Evolutionary conservation across 2,329 filamentous ascomycete species (phyloP), one percentile per base, ranked within the genome.

Genomic region (Fusarium sp.): DNA sequence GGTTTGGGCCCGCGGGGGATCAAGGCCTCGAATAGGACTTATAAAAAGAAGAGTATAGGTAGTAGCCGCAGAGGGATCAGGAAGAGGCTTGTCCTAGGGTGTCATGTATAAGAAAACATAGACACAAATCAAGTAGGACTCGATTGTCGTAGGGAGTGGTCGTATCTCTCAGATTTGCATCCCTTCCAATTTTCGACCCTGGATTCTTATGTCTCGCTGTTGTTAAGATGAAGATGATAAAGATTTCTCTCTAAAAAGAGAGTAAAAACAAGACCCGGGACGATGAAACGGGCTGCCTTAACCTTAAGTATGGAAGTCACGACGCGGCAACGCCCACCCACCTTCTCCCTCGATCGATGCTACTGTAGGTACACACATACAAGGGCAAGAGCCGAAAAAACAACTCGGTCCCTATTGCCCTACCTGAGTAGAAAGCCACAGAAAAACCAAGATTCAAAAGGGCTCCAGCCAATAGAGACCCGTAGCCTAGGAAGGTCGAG

Each of bases 401-500:
- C 23, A 23, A 23, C 23, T 23, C 23, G 4, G 12, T 28, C 26
- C 26, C 26, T 28, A 28, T 28, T 12, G 26, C 26, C 26, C 10
- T 28, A 28, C 26, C 26, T 28, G 11, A 10, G 24, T 26, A 59
- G 20, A 38, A 48, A 54, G 36, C 62, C 51, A 56, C 52, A 39
- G 19, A 36, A 59, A 51, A 62, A 47, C 26, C 64, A 68, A 68
- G 59, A 60, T 52, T 52, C 65, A 52, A 19, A 39, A 32, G 43
- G 49, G 38, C 46, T 43, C 47, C 50, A 57, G 57, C 65, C 65
- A 62, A 66, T 68, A 52, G 39, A 55, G 54, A 51, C 51, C 54
- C 49, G 47, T 46, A 50, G 24, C 52, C 51, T 23, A 24, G n/a
- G 17, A 44, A 44, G 50, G 50, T 53, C 30, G 42, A 36, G 51